Evolutionary conservation across 2,329 filamentous ascomycete species (phyloP).

Genomic region (Neofusicoccum kwambonambiense): DNA sequence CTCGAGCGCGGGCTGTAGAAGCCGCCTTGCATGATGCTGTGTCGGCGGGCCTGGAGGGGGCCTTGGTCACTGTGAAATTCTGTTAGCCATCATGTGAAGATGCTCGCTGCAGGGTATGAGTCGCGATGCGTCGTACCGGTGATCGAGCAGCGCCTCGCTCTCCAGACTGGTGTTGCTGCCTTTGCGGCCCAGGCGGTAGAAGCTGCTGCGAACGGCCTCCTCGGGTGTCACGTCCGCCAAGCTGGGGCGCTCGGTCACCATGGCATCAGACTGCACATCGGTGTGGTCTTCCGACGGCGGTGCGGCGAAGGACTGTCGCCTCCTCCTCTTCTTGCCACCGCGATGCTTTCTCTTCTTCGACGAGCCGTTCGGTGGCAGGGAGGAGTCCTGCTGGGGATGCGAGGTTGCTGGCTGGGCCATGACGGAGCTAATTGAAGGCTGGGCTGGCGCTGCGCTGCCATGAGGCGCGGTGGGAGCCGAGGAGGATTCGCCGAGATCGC

Average conservation of each 20-base stretch:
- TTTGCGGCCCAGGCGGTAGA: conserved; percentile 59
- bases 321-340: conserved; percentile 74
- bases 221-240: conserved; percentile 38
- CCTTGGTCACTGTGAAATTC: conserved; percentile 35
- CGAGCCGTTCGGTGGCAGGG: conserved; percentile 11
- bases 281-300: conserved; percentile 55
- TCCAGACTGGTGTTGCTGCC: conserved; percentile 84
- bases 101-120: neutral
- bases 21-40: conserved; percentile 42
- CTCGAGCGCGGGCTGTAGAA: conserved; percentile 30
- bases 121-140: conserved; percentile 56
- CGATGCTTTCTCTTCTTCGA: conserved; percentile 71
- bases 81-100: neutral
- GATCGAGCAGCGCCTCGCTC: conserved; percentile 83
- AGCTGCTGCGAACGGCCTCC: conserved; percentile 44
- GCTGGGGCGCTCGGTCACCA: conserved; percentile 37
- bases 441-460: conserved; percentile 10
- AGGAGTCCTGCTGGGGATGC: neutral
- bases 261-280: conserved; percentile 53
- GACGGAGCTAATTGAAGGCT: conserved; percentile 9
- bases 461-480: conserved; percentile 3
- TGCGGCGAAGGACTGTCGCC: conserved; percentile 77
- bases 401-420: neutral
- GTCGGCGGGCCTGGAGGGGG: conserved; percentile 41
- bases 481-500: conserved; percentile 16